Evolutionary conservation across 768 basidiomycete species (phyloP).

Genomic region (Psilocybe cubensis): DNA sequence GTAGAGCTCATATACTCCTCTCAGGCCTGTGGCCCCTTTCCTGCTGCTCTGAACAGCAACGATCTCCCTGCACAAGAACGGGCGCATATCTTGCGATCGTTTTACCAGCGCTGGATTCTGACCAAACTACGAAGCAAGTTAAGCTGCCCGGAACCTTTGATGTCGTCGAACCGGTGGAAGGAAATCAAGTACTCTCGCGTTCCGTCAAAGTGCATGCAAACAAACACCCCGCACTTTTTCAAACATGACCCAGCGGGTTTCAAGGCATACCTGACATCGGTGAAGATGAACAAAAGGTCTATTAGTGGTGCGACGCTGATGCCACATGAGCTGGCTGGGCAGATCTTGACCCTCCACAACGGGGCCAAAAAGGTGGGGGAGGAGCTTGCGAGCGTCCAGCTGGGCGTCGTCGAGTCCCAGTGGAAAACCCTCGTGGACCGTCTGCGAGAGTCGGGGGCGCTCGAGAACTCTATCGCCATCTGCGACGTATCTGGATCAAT

Average conservation of each 20-base stretch:
- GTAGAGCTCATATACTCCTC: slow-evolving; percentile 51
- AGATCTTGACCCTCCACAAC: slow-evolving; percentile 29
- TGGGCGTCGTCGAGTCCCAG: slow-evolving; percentile 61
- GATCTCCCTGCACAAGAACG: slow-evolving; percentile 29
- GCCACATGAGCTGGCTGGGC: slow-evolving; percentile 60
- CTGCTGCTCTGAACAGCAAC: slow-evolving; percentile 36
- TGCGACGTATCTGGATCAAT: slow-evolving; percentile 81
- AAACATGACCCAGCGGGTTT: slow-evolving; percentile 64
- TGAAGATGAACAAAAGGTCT: slow-evolving; percentile 54
- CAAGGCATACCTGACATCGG: slow-evolving; percentile 55
- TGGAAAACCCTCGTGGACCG: slow-evolving; percentile 63
- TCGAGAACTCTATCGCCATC: slow-evolving; percentile 66
- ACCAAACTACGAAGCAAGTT: slow-evolving; percentile 53
- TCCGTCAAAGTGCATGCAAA: slow-evolving; percentile 63
- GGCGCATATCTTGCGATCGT: slow-evolving; percentile 51
- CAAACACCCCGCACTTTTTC: slow-evolving; percentile 57
- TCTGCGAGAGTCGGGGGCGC: slow-evolving; percentile 53
- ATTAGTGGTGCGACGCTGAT: slow-evolving; percentile 72
- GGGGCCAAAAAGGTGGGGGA: slow-evolving; percentile 25
- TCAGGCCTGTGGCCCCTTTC: slow-evolving; percentile 30
- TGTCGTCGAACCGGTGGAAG: slow-evolving; percentile 62
- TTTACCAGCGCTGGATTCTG: slow-evolving; percentile 63
- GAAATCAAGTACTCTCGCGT: slow-evolving; percentile 64
- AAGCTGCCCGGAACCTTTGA: slow-evolving; percentile 59
- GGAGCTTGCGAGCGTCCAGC: slow-evolving; percentile 34